phyloP scores from a whole-genome alignment of 441 rosid species.

The Euphorbia celastroides region DNA sequence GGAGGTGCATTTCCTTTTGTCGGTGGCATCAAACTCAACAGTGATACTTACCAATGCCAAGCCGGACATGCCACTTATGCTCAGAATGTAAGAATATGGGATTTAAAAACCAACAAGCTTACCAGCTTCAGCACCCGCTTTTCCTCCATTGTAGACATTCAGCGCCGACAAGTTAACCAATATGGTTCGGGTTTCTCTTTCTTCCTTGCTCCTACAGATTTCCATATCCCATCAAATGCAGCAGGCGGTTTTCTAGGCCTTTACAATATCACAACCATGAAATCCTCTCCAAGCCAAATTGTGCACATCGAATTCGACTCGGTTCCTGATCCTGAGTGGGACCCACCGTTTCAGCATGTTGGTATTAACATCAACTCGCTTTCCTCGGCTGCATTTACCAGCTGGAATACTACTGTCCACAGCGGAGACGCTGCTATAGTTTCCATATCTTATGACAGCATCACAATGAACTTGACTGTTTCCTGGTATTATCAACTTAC shows the following conservation, averaged over 20 bases:
- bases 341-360: constrained; percentile 28
- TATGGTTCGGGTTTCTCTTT: constrained; percentile 27
- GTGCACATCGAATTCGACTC: constrained; percentile 23
- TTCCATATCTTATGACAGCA: constrained; percentile 26
- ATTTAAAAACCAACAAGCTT: constrained; percentile 5
- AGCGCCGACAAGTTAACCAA: background rate
- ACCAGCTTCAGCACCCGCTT: constrained; percentile 19
- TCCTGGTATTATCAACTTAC: constrained; percentile 8
- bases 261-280: constrained; percentile 18
- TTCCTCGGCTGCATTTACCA: constrained; percentile 20
- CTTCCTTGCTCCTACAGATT: constrained; percentile 29
- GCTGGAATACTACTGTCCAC: constrained; percentile 28
- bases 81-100: constrained; percentile 17
- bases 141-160: constrained; percentile 23
- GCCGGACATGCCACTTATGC: constrained; percentile 31
- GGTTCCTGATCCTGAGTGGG: constrained; percentile 27
- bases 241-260: constrained; percentile 31
- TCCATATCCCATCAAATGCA: constrained; percentile 27
- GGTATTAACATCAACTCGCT: constrained; percentile 21
- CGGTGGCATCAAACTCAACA: constrained; percentile 31
- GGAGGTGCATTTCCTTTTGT: constrained; percentile 26
- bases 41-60: constrained; percentile 19
- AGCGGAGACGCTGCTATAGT: constrained; percentile 27
- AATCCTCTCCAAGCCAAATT: constrained; percentile 13
- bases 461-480: constrained; percentile 18